These are phyloP conservation scores for Phytophthora crassamura DNA, from an alignment of 352 stramenopile species.

Conservation along the genomic window DNA sequence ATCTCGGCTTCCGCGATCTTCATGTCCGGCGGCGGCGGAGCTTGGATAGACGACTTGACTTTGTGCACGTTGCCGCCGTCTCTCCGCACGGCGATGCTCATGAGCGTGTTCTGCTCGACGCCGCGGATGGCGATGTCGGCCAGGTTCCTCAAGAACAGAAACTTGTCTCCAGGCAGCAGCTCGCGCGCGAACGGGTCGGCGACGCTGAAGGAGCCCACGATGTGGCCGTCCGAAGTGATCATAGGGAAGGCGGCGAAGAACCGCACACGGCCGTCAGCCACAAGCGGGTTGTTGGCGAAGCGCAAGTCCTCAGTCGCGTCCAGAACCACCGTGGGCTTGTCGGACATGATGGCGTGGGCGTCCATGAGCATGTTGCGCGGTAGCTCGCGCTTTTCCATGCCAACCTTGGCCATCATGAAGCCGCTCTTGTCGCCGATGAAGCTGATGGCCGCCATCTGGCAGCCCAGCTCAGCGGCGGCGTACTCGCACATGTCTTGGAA, in stretches of 20 bases:
- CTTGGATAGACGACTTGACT: constrained; percentile 46
- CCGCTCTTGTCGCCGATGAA: constrained; percentile 89
- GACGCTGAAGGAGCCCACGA: constrained; percentile 80
- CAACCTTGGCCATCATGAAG: constrained; percentile 84
- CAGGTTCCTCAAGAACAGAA: constrained; percentile 87
- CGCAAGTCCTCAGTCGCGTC: constrained; percentile 80
- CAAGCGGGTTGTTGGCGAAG: constrained; percentile 82
- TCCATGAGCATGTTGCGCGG: constrained; percentile 83
- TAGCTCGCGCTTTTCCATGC: constrained; percentile 79
- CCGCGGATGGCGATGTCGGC: constrained; percentile 75
- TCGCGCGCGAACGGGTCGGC: constrained; percentile 81
- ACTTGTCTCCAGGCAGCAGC: constrained; percentile 77
- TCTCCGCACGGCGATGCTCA: constrained; percentile 37
- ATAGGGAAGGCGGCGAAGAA: constrained; percentile 89
- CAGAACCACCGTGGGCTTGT: constrained; percentile 79
- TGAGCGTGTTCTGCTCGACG: constrained; percentile 82
- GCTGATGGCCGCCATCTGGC: constrained; percentile 82
- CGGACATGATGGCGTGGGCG: constrained; percentile 83
- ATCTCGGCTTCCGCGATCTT: constrained; percentile 67
- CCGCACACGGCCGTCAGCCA: constrained; percentile 74
- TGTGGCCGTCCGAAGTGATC: constrained; percentile 64
- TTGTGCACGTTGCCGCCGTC: constrained; percentile 33
- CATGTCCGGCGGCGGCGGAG: constrained; percentile 59
- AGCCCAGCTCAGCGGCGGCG: constrained; percentile 79
- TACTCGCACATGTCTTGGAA: constrained; percentile 92